Evolutionary conservation across 208 protist genomes (phyloP).

Genomic region (Trypanosoma scelopori): DNA sequence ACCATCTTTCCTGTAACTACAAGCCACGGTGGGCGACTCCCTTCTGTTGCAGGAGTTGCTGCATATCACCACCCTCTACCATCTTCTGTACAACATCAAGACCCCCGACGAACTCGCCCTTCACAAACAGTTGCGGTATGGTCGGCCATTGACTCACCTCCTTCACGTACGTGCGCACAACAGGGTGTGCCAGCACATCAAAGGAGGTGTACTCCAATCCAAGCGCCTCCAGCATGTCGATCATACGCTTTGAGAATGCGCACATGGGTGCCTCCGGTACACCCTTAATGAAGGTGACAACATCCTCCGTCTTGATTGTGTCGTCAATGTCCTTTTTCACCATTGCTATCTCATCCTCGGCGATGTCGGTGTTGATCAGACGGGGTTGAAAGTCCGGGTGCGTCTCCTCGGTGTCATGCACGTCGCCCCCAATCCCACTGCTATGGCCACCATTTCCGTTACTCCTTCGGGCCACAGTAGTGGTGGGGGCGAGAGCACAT

Average conservation of each 20-base stretch:
- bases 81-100: conserved; percentile 94
- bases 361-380: conserved; percentile 59
- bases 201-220: conserved; percentile 92
- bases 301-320: conserved; percentile 85
- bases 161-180: conserved; percentile 94
- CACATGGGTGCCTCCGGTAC: conserved; percentile 94
- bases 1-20: conserved; percentile 18
- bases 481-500: neutral
- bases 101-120: conserved; percentile 95
- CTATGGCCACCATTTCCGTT: neutral
- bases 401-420: conserved; percentile 72
- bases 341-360: conserved; percentile 75
- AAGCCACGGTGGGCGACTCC: conserved; percentile 71
- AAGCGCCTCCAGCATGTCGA: conserved; percentile 91
- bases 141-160: conserved; percentile 96
- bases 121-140: conserved; percentile 96
- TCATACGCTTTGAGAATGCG: conserved; percentile 93
- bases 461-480: neutral
- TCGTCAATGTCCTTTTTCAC: conserved; percentile 90
- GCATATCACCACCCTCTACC: conserved; percentile 82
- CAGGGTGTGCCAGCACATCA: conserved; percentile 92
- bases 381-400: conserved; percentile 89
- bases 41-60: conserved; percentile 82
- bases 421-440: conserved; percentile 39
- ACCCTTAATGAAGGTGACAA: conserved; percentile 97